phyloP scores from a whole-genome alignment of 2,329 filamentous ascomycete species.

The Aspergillus flavus region DNA sequence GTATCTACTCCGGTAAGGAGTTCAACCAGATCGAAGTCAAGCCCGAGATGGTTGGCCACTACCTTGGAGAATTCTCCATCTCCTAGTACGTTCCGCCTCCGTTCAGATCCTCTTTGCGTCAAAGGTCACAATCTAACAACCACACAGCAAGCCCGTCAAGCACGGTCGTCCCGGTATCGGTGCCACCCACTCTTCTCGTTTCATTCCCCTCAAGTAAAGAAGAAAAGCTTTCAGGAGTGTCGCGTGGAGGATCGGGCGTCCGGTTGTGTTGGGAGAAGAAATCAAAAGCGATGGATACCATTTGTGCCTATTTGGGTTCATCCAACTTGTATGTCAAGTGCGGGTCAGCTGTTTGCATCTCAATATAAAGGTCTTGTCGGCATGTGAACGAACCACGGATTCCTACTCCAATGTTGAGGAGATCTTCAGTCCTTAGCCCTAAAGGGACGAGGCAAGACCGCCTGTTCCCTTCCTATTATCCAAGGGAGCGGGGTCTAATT shows the following conservation, averaged over 20 bases:
- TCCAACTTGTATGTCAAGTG: constrained; percentile 44
- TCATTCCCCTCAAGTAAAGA: constrained; percentile 99
- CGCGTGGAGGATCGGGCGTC: constrained; percentile 38
- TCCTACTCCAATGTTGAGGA: constrained; percentile 20
- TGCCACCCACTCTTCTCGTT: constrained; percentile 99
- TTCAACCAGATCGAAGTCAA: constrained; percentile 99
- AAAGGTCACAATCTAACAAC: constrained; percentile 53
- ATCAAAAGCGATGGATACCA: constrained; percentile 41
- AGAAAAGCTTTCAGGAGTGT: constrained; percentile 41
- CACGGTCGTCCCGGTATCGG: constrained; percentile 99
- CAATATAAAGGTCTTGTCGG: constrained; percentile 45
- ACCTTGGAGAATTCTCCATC: constrained; percentile 99
- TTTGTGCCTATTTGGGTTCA: constrained; percentile 31
- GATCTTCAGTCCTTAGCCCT: constrained; percentile 11
- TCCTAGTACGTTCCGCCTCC: constrained; percentile 77
- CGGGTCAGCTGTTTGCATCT: constrained; percentile 44
- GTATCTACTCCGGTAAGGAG: constrained; percentile 99
- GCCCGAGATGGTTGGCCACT: constrained; percentile 99
- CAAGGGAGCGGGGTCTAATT: constrained; percentile 22
- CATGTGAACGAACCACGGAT: constrained; percentile 28
- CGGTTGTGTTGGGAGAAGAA: constrained; percentile 36
- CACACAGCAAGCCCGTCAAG: constrained; percentile 93
- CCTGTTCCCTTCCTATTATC: constrained; percentile 18
- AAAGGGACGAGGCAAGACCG: constrained; percentile 8
- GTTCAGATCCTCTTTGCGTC: neutral